Percentiles rank a stretch among this genome's conserved stretches.
Conservation (phyloP, 768 basidiomycete genomes). For the Stropharia rugosoannulata region DNA sequence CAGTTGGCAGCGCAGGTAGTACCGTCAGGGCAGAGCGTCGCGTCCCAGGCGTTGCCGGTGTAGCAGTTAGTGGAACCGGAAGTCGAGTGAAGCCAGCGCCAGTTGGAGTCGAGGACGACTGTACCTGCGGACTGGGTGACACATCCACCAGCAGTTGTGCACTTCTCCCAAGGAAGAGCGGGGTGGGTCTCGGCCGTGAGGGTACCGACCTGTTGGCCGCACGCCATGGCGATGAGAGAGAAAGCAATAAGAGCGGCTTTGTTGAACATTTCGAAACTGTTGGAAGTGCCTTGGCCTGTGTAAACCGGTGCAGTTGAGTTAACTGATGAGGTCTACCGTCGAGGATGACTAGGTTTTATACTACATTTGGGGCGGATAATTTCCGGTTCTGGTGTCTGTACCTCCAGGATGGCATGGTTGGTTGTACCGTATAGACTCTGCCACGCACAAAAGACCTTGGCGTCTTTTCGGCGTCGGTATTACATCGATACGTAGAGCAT, state of each 20-base stretch:
- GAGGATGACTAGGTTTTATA: slow-evolving; percentile 19
- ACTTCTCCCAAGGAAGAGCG: slow-evolving; percentile 41
- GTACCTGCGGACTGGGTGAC: slow-evolving; percentile 29
- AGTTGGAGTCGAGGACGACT: slow-evolving; percentile 56
- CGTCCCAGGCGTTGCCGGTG: slow-evolving; percentile 57
- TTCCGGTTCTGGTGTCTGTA: slow-evolving; percentile 12
- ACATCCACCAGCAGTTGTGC: slow-evolving; percentile 43
- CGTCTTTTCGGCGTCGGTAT: slow-evolving; percentile 9
- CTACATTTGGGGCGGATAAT: slow-evolving; percentile 17
- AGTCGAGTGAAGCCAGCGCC: slow-evolving; percentile 51
- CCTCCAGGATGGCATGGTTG: background rate
- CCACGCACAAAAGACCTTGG: slow-evolving; percentile 4
- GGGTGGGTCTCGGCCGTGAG: slow-evolving; percentile 50
- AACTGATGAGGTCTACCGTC: slow-evolving; percentile 15
- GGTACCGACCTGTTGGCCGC: slow-evolving; percentile 55
- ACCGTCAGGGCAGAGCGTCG: slow-evolving; percentile 47
- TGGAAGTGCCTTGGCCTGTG: slow-evolving; percentile 12
- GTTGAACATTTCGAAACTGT: slow-evolving; percentile 33
- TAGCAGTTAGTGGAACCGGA: slow-evolving; percentile 44
- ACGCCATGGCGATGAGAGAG: slow-evolving; percentile 40
- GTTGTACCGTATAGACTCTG: background rate
- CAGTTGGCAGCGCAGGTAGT: slow-evolving; percentile 45
- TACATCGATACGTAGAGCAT: background rate
- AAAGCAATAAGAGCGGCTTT: slow-evolving; percentile 38
- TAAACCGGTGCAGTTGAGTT: slow-evolving; percentile 16